Conservation (phyloP, 2,329 filamentous ascomycete genomes). For the Stagonosporopsis chrysanthemi region DNA sequence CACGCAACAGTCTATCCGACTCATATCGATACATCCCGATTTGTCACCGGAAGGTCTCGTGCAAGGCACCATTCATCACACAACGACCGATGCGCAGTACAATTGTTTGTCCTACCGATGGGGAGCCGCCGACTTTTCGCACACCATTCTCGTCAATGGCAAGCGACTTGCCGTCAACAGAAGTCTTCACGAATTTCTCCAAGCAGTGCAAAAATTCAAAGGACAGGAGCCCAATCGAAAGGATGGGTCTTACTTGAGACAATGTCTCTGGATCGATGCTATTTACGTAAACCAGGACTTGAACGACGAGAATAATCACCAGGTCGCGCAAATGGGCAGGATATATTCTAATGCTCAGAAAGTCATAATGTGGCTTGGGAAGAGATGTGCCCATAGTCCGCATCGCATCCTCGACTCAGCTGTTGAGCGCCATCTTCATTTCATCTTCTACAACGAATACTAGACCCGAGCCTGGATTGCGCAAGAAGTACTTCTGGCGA, state of each 20-base stretch:
- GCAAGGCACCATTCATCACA: background rate
- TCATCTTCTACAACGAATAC: background rate
- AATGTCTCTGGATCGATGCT: conserved; percentile 1
- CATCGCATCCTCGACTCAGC: background rate
- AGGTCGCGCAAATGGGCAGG: background rate
- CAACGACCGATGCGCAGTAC: background rate
- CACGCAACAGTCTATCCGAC: background rate
- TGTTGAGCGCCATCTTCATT: background rate
- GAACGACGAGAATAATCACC: background rate
- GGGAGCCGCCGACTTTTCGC: background rate
- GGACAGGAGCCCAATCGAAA: no score
- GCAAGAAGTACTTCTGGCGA: background rate
- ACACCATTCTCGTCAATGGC: background rate
- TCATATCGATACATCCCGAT: background rate
- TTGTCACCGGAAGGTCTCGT: background rate
- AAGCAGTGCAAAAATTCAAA: background rate
- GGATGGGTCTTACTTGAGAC: no score
- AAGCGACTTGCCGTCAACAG: background rate
- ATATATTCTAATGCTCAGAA: background rate
- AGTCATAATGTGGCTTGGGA: background rate
- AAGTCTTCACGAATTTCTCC: background rate
- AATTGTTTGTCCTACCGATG: background rate
- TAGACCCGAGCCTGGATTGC: background rate
- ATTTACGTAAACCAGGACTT: background rate
- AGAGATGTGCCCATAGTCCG: background rate